Evolutionary conservation across 2,329 filamentous ascomycete species (phyloP).

Genomic region (Cordyceps fumosorosea): DNA sequence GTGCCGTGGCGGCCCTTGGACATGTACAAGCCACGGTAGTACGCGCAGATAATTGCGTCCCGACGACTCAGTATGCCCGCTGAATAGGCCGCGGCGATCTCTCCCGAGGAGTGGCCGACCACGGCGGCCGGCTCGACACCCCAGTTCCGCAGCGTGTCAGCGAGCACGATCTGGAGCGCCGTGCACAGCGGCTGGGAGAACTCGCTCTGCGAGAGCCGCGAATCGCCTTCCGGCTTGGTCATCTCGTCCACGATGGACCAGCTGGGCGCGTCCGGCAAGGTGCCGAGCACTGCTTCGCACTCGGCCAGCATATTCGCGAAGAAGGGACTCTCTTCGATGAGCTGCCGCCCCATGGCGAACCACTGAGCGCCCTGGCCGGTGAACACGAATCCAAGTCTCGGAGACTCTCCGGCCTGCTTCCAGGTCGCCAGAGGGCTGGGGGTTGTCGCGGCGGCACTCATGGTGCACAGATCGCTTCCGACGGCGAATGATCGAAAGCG

Average conservation of each 20-base stretch:
- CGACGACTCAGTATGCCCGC: slow-evolving; percentile 31
- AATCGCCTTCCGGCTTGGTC: not conserved
- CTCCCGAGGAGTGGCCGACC: slow-evolving; percentile 43
- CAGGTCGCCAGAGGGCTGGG: slow-evolving; percentile 13
- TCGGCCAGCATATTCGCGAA: slow-evolving; percentile 12
- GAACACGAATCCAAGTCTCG: slow-evolving; percentile 18
- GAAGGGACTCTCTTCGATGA: slow-evolving; percentile 17
- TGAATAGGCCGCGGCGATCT: slow-evolving; percentile 45
- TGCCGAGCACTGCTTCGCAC: slow-evolving; percentile 18
- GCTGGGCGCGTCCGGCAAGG: slow-evolving; percentile 16
- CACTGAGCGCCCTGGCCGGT: slow-evolving; percentile 28
- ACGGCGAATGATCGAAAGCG: slow-evolving; percentile 14
- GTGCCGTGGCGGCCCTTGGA: slow-evolving; percentile 19
- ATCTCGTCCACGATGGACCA: slow-evolving; percentile 23
- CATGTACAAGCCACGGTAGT: slow-evolving; percentile 23
- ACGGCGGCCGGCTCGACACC: slow-evolving; percentile 29
- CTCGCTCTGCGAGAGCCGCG: slow-evolving; percentile 18
- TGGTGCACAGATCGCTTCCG: not conserved
- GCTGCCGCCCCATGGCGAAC: slow-evolving; percentile 24
- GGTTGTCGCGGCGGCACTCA: slow-evolving; percentile 12
- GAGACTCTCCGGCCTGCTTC: not conserved
- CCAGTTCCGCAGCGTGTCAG: slow-evolving; percentile 22
- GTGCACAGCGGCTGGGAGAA: slow-evolving; percentile 26
- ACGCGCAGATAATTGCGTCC: slow-evolving; percentile 20
- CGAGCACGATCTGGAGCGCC: slow-evolving; percentile 23